Evolutionary conservation across 2,329 filamentous ascomycete genomes (phyloP).

Genomic region (Mycosphaerella sp.): DNA sequence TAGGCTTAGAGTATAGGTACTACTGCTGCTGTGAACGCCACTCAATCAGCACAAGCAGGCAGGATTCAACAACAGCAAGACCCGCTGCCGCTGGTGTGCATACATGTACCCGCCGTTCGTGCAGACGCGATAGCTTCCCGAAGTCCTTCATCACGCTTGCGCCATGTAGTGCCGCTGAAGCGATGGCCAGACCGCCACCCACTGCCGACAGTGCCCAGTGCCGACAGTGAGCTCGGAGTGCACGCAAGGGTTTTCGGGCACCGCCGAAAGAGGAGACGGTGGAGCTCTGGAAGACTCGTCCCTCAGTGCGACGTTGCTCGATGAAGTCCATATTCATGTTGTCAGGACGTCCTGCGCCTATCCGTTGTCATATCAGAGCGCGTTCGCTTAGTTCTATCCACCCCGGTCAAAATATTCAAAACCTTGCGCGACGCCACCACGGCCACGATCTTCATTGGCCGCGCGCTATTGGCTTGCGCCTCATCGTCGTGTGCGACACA

Average conservation of each 20-base stretch:
- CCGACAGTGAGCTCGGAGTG: not conserved
- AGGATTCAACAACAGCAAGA: not conserved
- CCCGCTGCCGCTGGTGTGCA: not conserved
- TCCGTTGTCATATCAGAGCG: not conserved
- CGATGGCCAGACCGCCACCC: not conserved
- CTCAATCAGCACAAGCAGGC: not conserved
- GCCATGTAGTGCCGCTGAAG: not conserved
- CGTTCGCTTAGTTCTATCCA: too few relatives aligned
- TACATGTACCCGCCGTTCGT: not conserved
- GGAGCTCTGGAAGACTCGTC: too few relatives aligned
- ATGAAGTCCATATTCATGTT: not conserved
- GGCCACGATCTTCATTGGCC: not conserved
- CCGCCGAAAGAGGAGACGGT: too few relatives aligned
- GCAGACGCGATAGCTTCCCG: not conserved
- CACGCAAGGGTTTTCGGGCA: not conserved
- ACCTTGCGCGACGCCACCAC: not conserved
- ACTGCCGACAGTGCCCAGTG: too few relatives aligned
- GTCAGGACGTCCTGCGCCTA: not conserved
- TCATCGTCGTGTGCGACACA: not conserved
- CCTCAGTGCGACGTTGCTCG: not conserved
- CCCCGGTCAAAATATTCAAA: not conserved
- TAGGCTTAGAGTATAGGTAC: too few relatives aligned
- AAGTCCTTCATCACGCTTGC: not conserved
- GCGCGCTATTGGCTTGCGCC: not conserved
- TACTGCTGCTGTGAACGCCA: not conserved